Percentiles rank a stretch among this genome's conserved stretches.
These are phyloP conservation scores for Globisporangium solare DNA, from an alignment of 352 stramenopile genomes.

Conservation along the genomic window DNA sequence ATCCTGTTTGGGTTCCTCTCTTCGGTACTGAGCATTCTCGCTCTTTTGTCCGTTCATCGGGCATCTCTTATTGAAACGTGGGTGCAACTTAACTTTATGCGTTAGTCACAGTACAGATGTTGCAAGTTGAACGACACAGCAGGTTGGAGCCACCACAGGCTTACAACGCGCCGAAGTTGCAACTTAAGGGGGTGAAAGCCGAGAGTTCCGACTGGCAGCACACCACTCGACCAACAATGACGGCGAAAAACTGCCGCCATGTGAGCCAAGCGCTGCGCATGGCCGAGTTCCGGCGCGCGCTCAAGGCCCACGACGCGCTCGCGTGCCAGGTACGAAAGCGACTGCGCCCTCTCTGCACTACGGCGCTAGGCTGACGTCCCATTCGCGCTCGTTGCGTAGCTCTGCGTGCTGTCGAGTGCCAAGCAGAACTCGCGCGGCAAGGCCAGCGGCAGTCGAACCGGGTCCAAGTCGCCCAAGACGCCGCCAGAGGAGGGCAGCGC, in stretches of 20 bases:
- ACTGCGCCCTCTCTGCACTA: background rate
- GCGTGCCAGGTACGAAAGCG: conserved; percentile 30
- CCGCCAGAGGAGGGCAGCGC: background rate
- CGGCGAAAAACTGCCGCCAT: conserved; percentile 51
- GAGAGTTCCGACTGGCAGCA: too few species aligned
- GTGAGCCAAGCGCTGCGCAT: conserved; percentile 46
- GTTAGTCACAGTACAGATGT: too few species aligned
- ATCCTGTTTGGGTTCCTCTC: too few species aligned
- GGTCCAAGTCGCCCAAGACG: conserved; percentile 3
- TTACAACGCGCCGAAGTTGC: too few species aligned
- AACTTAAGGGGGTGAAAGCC: too few species aligned
- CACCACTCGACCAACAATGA: background rate
- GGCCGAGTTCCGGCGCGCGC: conserved; percentile 42
- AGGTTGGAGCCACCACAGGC: too few species aligned
- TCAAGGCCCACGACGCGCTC: conserved; percentile 39
- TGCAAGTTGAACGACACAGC: too few species aligned
- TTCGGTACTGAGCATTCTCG: too few species aligned
- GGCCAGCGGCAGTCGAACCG: conserved; percentile 5
- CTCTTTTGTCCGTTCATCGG: too few species aligned
- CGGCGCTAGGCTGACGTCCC: too few species aligned
- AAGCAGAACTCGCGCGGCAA: conserved; percentile 20
- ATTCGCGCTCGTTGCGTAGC: conserved; percentile 10
- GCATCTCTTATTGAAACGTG: too few species aligned
- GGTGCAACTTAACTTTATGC: too few species aligned
- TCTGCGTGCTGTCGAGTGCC: conserved; percentile 14